Conservation (phyloP, 2,329 filamentous ascomycete genomes). For the Claviceps sp. region DNA sequence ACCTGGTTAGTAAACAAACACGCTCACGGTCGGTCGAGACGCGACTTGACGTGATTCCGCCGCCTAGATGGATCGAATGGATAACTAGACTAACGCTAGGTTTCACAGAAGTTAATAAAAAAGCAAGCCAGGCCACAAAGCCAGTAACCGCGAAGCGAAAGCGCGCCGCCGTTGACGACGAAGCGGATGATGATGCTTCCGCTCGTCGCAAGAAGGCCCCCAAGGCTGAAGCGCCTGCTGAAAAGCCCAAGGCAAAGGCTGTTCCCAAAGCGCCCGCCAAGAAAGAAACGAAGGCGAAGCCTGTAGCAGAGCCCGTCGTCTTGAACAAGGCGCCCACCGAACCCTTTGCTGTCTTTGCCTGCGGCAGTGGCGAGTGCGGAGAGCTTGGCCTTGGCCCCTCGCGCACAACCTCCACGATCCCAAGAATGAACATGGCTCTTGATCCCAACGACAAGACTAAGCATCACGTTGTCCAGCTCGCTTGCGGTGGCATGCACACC, state of each 20-base stretch:
- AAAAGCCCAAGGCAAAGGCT: conserved; percentile 2
- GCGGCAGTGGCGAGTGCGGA: conserved; percentile 66
- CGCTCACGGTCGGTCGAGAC: neutral
- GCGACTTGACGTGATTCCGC: neutral
- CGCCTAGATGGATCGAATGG: neutral
- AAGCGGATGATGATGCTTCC: neutral
- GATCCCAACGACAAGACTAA: conserved; percentile 52
- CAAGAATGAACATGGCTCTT: conserved; percentile 51
- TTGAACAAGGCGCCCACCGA: conserved; percentile 34
- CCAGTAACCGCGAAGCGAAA: conserved; percentile 5
- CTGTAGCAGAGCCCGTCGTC: conserved; percentile 21
- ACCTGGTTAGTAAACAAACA: conserved; percentile 5
- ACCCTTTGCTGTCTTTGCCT: conserved; percentile 62
- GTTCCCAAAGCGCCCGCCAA: conserved; percentile 1
- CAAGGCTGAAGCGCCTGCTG: conserved; percentile 2
- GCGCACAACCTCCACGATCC: conserved; percentile 12
- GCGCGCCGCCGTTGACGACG: conserved; percentile 4
- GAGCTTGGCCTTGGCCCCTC: conserved; percentile 69
- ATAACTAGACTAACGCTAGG: neutral
- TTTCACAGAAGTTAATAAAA: conserved; percentile 1
- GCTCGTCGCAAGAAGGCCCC: conserved; percentile 4
- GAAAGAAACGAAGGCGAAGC: conserved; percentile 7
- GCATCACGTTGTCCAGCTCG: conserved; percentile 60
- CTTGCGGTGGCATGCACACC: conserved; percentile 72
- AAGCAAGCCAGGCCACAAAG: neutral